A percentile compares a stretch with the other conserved stretches of the same genome.
Conservation (phyloP, 2,329 filamentous ascomycete species). For the Phyllosticta citrichinensis region DNA sequence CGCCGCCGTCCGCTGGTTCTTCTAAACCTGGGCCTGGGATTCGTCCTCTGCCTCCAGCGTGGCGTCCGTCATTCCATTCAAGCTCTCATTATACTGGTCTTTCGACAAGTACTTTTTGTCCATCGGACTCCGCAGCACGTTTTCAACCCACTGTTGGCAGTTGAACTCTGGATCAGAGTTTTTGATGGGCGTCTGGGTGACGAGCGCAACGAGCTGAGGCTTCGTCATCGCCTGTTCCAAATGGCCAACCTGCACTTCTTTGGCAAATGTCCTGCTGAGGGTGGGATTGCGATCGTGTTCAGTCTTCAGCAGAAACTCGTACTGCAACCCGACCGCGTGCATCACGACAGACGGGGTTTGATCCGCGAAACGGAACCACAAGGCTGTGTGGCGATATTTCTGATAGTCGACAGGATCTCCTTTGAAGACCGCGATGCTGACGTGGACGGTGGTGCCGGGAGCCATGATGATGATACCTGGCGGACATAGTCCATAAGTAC, state of each 20-base stretch:
- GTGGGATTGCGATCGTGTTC: neutral
- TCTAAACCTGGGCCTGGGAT: too few relatives aligned
- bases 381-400: neutral
- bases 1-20: too few relatives aligned
- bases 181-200: neutral
- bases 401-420: neutral
- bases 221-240: neutral
- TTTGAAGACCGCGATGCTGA: neutral
- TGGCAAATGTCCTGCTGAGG: neutral
- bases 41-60: neutral
- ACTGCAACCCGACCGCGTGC: neutral
- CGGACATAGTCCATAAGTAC: too few relatives aligned
- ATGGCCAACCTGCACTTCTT: neutral
- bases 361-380: neutral
- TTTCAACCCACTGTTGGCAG: neutral
- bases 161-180: neutral
- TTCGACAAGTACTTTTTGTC: neutral
- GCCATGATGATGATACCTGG: too few relatives aligned
- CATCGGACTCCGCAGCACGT: neutral
- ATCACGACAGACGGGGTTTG: neutral
- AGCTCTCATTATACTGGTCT: neutral
- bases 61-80: neutral
- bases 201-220: neutral
- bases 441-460: neutral
- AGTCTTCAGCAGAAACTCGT: neutral